Base-by-base conservation (phyloP, 345 rosid species). In the Cardamine occulta region DNA sequence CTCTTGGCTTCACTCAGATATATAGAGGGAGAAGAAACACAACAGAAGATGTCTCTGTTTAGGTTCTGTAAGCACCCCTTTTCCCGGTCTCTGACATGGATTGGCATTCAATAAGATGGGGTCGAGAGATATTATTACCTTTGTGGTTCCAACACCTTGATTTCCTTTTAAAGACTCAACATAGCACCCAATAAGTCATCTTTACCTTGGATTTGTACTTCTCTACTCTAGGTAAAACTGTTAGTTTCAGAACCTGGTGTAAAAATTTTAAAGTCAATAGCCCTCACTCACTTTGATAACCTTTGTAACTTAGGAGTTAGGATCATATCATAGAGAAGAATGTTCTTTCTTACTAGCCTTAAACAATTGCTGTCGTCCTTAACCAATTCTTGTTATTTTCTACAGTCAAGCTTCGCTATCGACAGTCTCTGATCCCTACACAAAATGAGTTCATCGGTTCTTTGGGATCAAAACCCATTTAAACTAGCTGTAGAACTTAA, bases 71-170 rank as follows among this genome's bases (percentile, higher is more conserved):
- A 70, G 69, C 52, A 34, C 61, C 66, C 63, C 52, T 64, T 63
- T 56, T 70, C 71, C 23, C 51, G 60, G 75, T 76, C 75, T 65
- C 32, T 72, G 73, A 78, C 40, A 72, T 65, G 68, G 77, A 78
- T 59, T 66, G 73, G 77, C 74, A 78, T 78, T 78, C 45, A 78
- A 66, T 73, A n/a, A 34, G 56, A 78, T 78, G 81, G 81, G 81
- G 45, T 69, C 74, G 4, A 52, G 63, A 49, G 32, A 7, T 7
- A 51, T 72, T 66, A 78, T 72, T 72, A 59, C 74, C 63, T 49
- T 78, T 72, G 73, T 66, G 73, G 77, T 9, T 78, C 74, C 42
- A 77, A 64, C 71, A 70, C 72, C 72, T 78, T 65, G 77, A 58
- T 66, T 71, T 59, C 68, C 81, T 51, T 72, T 72, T 66, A 39